phyloP scores from a whole-genome alignment of 2,329 filamentous ascomycete species.

The Fusarium kyushuense region DNA sequence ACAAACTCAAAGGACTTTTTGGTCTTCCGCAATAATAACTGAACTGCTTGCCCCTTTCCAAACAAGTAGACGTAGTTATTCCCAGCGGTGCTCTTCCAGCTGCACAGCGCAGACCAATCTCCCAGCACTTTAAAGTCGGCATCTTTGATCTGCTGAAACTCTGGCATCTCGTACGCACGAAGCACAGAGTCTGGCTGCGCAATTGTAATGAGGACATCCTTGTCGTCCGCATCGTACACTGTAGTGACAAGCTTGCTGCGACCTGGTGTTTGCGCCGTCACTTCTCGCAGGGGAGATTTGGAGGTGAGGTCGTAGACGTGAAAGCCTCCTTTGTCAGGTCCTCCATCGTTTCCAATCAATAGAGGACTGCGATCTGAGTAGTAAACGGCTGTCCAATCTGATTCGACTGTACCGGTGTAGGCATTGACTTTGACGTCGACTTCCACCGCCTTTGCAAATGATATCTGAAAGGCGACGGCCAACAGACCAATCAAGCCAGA shows the following conservation, averaged over 20 bases:
- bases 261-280: constrained; percentile 52
- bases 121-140: constrained; percentile 55
- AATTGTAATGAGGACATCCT: constrained; percentile 57
- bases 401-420: constrained; percentile 54
- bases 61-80: constrained; percentile 61
- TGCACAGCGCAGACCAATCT: constrained; percentile 62
- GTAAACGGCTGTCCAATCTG: constrained; percentile 57
- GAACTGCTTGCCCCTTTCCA: constrained; percentile 56
- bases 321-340: constrained; percentile 58
- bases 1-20: constrained; percentile 52
- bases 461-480: constrained; percentile 36
- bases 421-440: constrained; percentile 51
- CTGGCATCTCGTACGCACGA: constrained; percentile 54
- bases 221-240: constrained; percentile 53
- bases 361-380: constrained; percentile 53
- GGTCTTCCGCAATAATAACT: constrained; percentile 53
- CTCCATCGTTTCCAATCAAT: constrained; percentile 61
- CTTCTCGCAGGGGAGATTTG: constrained; percentile 49
- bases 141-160: constrained; percentile 49
- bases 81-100: constrained; percentile 57
- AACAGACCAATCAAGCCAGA: constrained; percentile 40
- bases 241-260: constrained; percentile 60
- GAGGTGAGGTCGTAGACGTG: constrained; percentile 53
- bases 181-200: constrained; percentile 58
- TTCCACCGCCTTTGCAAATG: constrained; percentile 34